Evolutionary conservation across 139 green algal species (phyloP), one percentile per base, ranked within the genome.

Genomic region (Pleodorina starrii): DNA sequence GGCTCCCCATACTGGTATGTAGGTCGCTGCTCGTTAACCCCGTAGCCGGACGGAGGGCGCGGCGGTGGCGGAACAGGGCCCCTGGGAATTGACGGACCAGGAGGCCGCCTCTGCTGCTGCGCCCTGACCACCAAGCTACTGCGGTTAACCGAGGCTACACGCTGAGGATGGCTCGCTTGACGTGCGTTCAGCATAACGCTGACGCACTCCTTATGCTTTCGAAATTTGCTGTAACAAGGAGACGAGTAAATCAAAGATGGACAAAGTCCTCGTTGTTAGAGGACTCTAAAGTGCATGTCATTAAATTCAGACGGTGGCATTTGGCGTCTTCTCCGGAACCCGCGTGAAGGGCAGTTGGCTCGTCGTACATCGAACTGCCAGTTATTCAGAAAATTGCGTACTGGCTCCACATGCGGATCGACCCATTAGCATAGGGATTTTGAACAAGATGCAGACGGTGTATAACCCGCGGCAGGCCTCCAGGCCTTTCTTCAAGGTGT

Each of bases 91-190:
- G 76, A 69, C n/a, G n/a, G n/a, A n/a, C n/a, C n/a, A 50, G 32
- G 48, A 16, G 48, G 88, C 69, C 29, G 72, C 71, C 6, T 23
- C 21, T 84, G 72, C 50, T 88, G 88, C 60, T 89, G 82, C 46
- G 84, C 76, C 36, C 35, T 51, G 16, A 86, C 51, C 27, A 77
- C 48, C 43, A 59, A 35, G 1, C 42, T 23, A 71, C 6, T 17
- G 0, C 60, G 40, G 38, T 29, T 46, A 23, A 75, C 54, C 35
- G 46, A 66, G 29, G 7, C 46, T 82, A 66, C 9, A 82, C 27
- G 74, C 11, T 43, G 10, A 29, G n/a, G 27, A n/a, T 66, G 25
- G 46, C 74, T 21, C 29, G 43, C 46, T 48, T 27, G 44, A 14
- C 43, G 72, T 80, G 72, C 72, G 25, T 14, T 1, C 44, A 63